Base-by-base conservation (phyloP, 2,329 filamentous ascomycete genomes). In the Neonectria faginata region DNA sequence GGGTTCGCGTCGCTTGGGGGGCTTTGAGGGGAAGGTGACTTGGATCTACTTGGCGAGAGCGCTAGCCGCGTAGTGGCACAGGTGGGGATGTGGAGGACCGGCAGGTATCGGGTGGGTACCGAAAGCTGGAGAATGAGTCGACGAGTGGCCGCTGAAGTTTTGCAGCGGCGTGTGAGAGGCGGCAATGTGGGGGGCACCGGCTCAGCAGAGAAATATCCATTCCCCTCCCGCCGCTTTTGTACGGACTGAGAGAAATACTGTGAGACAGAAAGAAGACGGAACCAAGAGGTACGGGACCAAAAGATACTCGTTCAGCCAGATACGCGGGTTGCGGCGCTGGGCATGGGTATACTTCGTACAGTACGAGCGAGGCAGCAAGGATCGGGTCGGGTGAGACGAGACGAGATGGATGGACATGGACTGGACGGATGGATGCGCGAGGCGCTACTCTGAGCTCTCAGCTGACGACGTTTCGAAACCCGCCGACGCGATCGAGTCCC, bases 371-470 rank as follows among this genome's bases (percentile, higher is more conserved):
- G 16, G 18, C 18, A 39, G 51, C 51, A 60, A 57, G 56, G 69
- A 68, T 72, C 70, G 51, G 31, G 55, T 72, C 70, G 48, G 31
- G 55, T 65, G 61, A 63, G 67, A 62, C 54, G 60, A 68, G 67
- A 65, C 61, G 69, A 65, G 57, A 58, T 63, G 54, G 53, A 51
- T 55, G 18, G 36, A 16, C 36, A 16, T 6, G 29, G 29, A 10
- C 29, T 54, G 33, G 29, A 51, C 29, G 48, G 48, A 51, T 33
- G 48, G 48, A 51, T 33, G 48, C 42, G 56, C 51, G 47, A 73
- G 64, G 71, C 63, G 71, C 69, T 71, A 59, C 57, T 57, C 57
- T 73, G 67, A 62, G 68, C 56, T 57, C 57, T 73, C 64, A 62
- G 68, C 67, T 67, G 66, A 67, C 66, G 57, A 54, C 51, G 60